phyloP scores from a whole-genome alignment of 1,284 basidiomycete species.

The Moesziomyces antarcticus region DNA sequence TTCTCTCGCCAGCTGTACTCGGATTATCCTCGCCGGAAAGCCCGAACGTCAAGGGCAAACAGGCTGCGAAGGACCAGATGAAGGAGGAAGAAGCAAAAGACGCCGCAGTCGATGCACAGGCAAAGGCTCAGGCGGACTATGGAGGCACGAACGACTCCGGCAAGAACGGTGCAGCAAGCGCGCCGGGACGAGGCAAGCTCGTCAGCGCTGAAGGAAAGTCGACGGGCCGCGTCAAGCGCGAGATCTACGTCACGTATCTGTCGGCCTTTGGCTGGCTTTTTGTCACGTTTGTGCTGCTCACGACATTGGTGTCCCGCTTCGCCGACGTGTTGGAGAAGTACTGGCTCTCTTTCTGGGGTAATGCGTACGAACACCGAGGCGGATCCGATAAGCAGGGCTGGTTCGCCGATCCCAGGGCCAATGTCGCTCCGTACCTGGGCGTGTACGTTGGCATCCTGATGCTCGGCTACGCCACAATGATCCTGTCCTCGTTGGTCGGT shows the following conservation, averaged over 20 bases:
- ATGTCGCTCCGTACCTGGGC: slow-evolving; percentile 21
- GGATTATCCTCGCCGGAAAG: slow-evolving; percentile 38
- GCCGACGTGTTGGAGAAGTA: slow-evolving; percentile 31
- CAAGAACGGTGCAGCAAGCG: slow-evolving; percentile 5
- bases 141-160: background rate
- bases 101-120: slow-evolving; percentile 25
- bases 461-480: background rate
- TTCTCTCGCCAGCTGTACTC: slow-evolving; percentile 36
- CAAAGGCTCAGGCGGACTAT: slow-evolving; percentile 14
- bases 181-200: slow-evolving; percentile 70
- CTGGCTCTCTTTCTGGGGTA: slow-evolving; percentile 45
- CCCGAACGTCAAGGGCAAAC: slow-evolving; percentile 55
- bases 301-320: slow-evolving; percentile 19
- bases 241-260: slow-evolving; percentile 81
- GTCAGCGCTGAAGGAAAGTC: slow-evolving; percentile 79
- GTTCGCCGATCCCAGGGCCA: slow-evolving; percentile 16
- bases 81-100: slow-evolving; percentile 36
- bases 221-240: slow-evolving; percentile 80
- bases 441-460: slow-evolving; percentile 16
- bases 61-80: slow-evolving; percentile 30
- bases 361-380: slow-evolving; percentile 10
- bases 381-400: background rate
- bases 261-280: slow-evolving; percentile 67
- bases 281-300: slow-evolving; percentile 16
- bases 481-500: slow-evolving; percentile 4